Evolutionary conservation across 1,139 yeast species (phyloP).

Genomic region (Kodamaea suecica): DNA sequence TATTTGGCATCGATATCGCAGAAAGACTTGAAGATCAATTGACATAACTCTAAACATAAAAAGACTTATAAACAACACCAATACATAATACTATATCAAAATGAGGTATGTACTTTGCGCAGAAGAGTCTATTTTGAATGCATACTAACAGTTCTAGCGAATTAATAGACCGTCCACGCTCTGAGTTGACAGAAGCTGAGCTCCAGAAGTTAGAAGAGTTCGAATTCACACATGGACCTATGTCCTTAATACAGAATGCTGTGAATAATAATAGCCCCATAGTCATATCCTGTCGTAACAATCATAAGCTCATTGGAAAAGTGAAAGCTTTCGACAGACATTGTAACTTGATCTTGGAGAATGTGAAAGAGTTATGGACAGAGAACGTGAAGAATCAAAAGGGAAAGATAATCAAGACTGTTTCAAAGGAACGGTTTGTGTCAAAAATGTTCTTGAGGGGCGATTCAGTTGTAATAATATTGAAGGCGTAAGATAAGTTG

Average conservation of each 20-base stretch:
- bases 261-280: conserved; percentile 73
- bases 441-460: conserved; percentile 92
- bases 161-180: conserved; percentile 64
- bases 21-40: too few relatives aligned
- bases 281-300: conserved; percentile 85
- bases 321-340: conserved; percentile 96
- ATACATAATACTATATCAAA: too few relatives aligned
- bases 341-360: conserved; percentile 87
- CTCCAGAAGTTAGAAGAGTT: conserved; percentile 81
- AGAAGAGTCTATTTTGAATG: background rate
- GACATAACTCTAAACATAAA: too few relatives aligned
- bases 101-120: conserved; percentile 12
- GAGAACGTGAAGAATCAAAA: conserved; percentile 62
- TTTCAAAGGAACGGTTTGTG: conserved; percentile 79
- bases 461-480: conserved; percentile 84
- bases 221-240: conserved; percentile 88
- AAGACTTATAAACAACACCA: too few relatives aligned
- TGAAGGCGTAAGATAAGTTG: conserved; percentile 55
- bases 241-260: conserved; percentile 79
- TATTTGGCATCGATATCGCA: too few relatives aligned
- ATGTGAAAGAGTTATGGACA: conserved; percentile 90
- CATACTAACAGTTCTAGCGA: conserved; percentile 44
- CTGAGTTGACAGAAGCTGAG: conserved; percentile 79
- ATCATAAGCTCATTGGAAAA: conserved; percentile 84
- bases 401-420: conserved; percentile 68